Percentiles rank a stretch among this genome's conserved stretches.
These are phyloP conservation scores for Aspergillus eucalypticola DNA, from an alignment of 2,329 filamentous ascomycete species.

Conservation along the genomic window DNA sequence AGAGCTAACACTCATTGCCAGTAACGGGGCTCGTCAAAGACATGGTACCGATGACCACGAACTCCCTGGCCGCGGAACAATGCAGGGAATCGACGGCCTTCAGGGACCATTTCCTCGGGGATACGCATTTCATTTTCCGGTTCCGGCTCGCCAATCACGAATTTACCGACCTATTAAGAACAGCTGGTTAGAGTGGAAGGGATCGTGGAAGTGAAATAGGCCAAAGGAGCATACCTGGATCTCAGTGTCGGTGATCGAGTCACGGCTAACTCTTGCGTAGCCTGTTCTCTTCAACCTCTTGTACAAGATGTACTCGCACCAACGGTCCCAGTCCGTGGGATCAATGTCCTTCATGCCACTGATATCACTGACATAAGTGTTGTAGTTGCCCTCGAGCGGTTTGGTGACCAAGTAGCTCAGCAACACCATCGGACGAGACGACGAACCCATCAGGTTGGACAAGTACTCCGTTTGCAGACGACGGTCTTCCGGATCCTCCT, in stretches of 20 bases:
- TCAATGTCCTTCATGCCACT: slow-evolving; percentile 97
- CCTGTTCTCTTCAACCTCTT: slow-evolving; percentile 82
- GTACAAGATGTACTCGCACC: slow-evolving; percentile 99
- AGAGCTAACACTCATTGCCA: slow-evolving; percentile 39
- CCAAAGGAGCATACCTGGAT: slow-evolving; percentile 65
- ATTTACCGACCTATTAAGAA: slow-evolving; percentile 71
- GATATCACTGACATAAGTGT: slow-evolving; percentile 82
- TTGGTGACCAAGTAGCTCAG: slow-evolving; percentile 91
- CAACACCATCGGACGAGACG: slow-evolving; percentile 76
- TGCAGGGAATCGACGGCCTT: slow-evolving; percentile 78
- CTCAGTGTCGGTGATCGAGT: slow-evolving; percentile 95
- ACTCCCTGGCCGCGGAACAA: slow-evolving; percentile 85
- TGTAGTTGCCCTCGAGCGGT: slow-evolving; percentile 91
- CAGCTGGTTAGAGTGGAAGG: slow-evolving; percentile 17
- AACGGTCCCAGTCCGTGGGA: slow-evolving; percentile 87
- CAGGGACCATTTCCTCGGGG: slow-evolving; percentile 71
- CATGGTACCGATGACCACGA: slow-evolving; percentile 87
- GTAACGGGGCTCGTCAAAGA: slow-evolving; percentile 89
- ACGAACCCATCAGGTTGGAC: slow-evolving; percentile 81
- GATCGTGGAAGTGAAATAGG: background rate
- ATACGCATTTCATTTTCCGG: slow-evolving; percentile 66
- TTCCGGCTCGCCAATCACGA: slow-evolving; percentile 73
- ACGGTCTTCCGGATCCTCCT: slow-evolving; percentile 91
- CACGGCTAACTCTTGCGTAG: slow-evolving; percentile 84
- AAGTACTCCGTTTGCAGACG: slow-evolving; percentile 85